Base-by-base conservation (phyloP, 768 basidiomycete genomes). In the Exidia glandulosa region DNA sequence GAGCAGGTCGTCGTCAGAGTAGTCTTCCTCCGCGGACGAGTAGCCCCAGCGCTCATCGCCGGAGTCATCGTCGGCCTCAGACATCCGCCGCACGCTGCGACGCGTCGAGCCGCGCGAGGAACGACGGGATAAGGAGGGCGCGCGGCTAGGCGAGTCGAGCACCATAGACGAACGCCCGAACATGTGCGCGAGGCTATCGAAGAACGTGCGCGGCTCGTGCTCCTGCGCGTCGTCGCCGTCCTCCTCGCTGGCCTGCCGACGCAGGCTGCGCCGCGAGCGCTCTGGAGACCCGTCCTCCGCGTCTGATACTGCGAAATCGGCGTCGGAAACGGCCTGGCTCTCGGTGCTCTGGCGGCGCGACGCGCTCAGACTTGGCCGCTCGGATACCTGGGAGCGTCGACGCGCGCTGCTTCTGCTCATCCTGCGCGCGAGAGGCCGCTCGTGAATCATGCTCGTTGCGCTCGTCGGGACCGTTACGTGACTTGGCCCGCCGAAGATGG, bases 1-100 rank as follows among this genome's bases (percentile, higher is more conserved):
- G 13, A 70, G 67, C 58, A 41, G 41, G 65, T 72, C 29, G 32
- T 76, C 79, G 29, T 65, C 68, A 3, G 71, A 74, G 13, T 80
- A 77, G 25, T 76, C 80, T 60, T 81, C 88, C 67, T 94, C 91
- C 27, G 82, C 88, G 2, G 91, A 92, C n/a, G 87, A 84, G 71
- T 93, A 94, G 3, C 91, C 91, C 91, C 91, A 94, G n/a, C 89
- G 80, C 63, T 91, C 88, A 48, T 84, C 82, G 60, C 75, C 71
- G 2, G 70, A 78, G 37, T 83, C 82, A 30, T 81, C 80, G 2
- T 79, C 84, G 12, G 73, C 75, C 31, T 74, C 81, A 3, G 81
- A 63, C 25, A 77, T 84, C 68, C 84, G 72, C 32, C 87, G 84
- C 5, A 85, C 86, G 27, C 76, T 32, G 73, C 77, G 23, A 45